Base-by-base conservation (phyloP, 106 monocot genomes). In the Apostasia shenzhenica region DNA sequence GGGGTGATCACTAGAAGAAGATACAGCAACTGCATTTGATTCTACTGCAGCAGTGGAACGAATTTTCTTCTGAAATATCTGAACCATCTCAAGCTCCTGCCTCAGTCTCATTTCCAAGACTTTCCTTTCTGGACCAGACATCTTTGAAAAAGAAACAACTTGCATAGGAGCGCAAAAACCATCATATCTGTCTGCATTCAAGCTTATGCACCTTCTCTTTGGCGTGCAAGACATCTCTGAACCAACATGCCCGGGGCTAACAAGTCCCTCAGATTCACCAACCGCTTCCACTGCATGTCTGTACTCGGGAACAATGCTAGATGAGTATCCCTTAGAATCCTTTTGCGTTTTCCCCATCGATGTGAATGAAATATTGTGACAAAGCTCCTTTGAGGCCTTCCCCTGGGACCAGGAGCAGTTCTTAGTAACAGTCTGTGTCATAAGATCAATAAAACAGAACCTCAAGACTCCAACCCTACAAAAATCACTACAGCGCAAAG, bases 181-280 rank as follows among this genome's bases (percentile, higher is more conserved):
- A 54, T 71, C 64, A 45, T 46, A 55, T 13, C 12, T 81, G 41
- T 75, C 74, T 1, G 13, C 59, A 68, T 84, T 92, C 64, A 92
- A 68, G 71, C 70, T 89, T 26, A 85, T 84, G 61, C 80, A 79
- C 67, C 87, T 97, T 68, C 89, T 84, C 78, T 87, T 89, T 2
- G 86, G 82, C 1, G 82, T 70, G 78, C 67, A 81, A 1, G 92
- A 92, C 63, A 85, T 82, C 65, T 84, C 88, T 1, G 84, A 84
- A 59, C 86, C 91, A 4, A 68, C 84, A 63, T 78, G 80, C 14
- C 77, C 78, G 1, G 79, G 84, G 78, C 76, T 88, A 8, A 72
- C 80, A 60, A 89, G 79, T 41, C 84, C 84, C 73, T 92, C 89
- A 1, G 92, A 86, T 63, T 97, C 97, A 5, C 78, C 92, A 8